phyloP scores from a whole-genome alignment of 805 yeast species.

The Candida vartiovaarae region DNA sequence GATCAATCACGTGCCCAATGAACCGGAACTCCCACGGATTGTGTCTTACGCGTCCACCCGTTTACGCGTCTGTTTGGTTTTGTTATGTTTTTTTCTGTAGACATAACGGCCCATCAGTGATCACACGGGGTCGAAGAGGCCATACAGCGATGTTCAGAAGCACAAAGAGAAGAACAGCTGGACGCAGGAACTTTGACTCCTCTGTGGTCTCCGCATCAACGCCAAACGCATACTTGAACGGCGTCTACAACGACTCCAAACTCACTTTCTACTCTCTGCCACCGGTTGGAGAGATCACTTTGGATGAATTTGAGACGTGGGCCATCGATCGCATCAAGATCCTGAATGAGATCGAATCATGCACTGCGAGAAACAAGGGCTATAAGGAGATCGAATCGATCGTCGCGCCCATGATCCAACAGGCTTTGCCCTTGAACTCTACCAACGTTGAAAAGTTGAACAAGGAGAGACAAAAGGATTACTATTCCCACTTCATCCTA shows the following conservation, averaged over 20 bases:
- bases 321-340: conserved; percentile 87
- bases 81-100: neutral
- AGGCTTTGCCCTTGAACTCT: conserved; percentile 56
- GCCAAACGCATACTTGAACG: conserved; percentile 29
- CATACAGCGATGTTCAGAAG: conserved; percentile 53
- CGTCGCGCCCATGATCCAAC: conserved; percentile 58
- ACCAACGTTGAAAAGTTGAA: conserved; percentile 28
- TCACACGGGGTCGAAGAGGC: too few relatives aligned
- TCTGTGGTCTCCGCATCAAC: conserved; percentile 24
- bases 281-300: conserved; percentile 78
- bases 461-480: conserved; percentile 69
- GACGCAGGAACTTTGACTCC: conserved; percentile 57
- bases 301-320: conserved; percentile 93
- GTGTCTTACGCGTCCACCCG: neutral
- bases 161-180: conserved; percentile 66
- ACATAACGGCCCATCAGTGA: too few relatives aligned
- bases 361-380: conserved; percentile 55
- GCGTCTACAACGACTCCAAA: conserved; percentile 45
- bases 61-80: too few relatives aligned
- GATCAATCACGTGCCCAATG: too few relatives aligned
- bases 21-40: too few relatives aligned
- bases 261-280: conserved; percentile 71
- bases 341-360: conserved; percentile 76
- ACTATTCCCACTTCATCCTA: conserved; percentile 83
- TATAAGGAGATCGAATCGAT: conserved; percentile 57